phyloP scores from a whole-genome alignment of 306 rosid genomes.

The Fragaria ananassa region DNA sequence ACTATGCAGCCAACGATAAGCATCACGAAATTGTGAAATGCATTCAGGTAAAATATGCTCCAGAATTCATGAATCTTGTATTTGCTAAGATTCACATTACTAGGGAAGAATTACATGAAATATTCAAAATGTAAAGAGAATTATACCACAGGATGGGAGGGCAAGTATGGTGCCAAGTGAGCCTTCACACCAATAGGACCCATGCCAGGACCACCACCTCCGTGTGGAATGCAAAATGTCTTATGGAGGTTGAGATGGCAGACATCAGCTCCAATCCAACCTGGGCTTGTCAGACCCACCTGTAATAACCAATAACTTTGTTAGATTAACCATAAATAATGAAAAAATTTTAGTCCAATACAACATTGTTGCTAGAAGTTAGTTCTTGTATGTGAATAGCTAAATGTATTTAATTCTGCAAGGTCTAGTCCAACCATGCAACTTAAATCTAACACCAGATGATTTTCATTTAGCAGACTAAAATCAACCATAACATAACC shows the following conservation, averaged over 20 bases:
- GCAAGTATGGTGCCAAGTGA: conserved; percentile 97
- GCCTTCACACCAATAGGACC: conserved; percentile 99
- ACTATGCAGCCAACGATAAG: neutral
- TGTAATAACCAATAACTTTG: conserved; percentile 25
- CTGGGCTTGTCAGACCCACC: conserved; percentile 99
- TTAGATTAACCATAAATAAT: conserved; percentile 13
- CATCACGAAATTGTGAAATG: neutral
- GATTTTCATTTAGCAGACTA: neutral
- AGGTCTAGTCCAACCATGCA: neutral
- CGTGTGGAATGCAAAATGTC: conserved; percentile 99
- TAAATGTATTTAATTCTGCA: neutral
- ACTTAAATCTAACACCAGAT: neutral
- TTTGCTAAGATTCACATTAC: neutral
- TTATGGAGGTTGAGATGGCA: conserved; percentile 99
- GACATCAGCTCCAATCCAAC: conserved; percentile 99
- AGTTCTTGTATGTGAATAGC: neutral
- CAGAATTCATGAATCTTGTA: neutral
- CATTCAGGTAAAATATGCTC: neutral
- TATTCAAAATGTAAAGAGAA: neutral
- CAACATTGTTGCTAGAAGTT: neutral
- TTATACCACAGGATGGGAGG: conserved; percentile 97
- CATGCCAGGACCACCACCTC: conserved; percentile 99
- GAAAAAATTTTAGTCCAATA: neutral
- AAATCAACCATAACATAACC: neutral
- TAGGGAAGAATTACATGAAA: neutral